These are phyloP conservation scores for Warburgia ugandensis DNA, from an alignment of 164 flowering plant species.

Conservation along the genomic window DNA sequence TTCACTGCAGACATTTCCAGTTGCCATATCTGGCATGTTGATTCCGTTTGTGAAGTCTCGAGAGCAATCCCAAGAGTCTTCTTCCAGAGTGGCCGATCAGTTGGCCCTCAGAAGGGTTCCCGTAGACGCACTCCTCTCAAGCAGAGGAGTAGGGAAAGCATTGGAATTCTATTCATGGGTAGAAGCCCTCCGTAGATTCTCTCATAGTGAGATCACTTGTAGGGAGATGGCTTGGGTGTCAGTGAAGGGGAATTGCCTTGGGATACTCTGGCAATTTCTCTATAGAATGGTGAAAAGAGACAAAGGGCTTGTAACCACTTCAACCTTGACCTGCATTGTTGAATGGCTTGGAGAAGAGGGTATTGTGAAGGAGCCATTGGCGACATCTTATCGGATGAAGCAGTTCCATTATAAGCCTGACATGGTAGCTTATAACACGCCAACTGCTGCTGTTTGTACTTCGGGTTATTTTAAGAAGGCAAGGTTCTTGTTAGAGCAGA, in stretches of 20 bases:
- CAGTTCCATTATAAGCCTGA: slow-evolving; percentile 73
- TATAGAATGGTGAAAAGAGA: slow-evolving; percentile 40
- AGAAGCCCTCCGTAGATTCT: slow-evolving; percentile 43
- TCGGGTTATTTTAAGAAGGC: slow-evolving; percentile 74
- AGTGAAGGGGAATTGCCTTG: slow-evolving; percentile 50
- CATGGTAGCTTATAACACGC: slow-evolving; percentile 65
- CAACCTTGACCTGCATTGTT: slow-evolving; percentile 74
- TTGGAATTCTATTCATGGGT: slow-evolving; percentile 67
- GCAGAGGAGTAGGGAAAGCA: slow-evolving; percentile 53
- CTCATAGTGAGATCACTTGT: slow-evolving; percentile 59
- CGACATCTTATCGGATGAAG: slow-evolving; percentile 64
- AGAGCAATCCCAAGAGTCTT: slow-evolving; percentile 51
- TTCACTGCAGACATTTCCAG: slow-evolving; percentile 21
- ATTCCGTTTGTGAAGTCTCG: slow-evolving; percentile 40
- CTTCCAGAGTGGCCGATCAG: slow-evolving; percentile 60
- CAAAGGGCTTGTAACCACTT: slow-evolving; percentile 38
- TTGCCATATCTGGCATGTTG: slow-evolving; percentile 20
- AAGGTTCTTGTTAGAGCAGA: slow-evolving; percentile 63
- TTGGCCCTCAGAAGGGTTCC: slow-evolving; percentile 56
- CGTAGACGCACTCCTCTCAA: slow-evolving; percentile 60
- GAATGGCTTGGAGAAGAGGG: slow-evolving; percentile 89
- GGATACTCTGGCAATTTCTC: slow-evolving; percentile 59
- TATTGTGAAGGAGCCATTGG: slow-evolving; percentile 61
- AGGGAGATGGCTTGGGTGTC: slow-evolving; percentile 71
- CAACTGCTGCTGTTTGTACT: slow-evolving; percentile 63